Evolutionary conservation across 2,329 filamentous ascomycete species (phyloP), one percentile per base, ranked within the genome.

Genomic region (Verruconis gallopava): DNA sequence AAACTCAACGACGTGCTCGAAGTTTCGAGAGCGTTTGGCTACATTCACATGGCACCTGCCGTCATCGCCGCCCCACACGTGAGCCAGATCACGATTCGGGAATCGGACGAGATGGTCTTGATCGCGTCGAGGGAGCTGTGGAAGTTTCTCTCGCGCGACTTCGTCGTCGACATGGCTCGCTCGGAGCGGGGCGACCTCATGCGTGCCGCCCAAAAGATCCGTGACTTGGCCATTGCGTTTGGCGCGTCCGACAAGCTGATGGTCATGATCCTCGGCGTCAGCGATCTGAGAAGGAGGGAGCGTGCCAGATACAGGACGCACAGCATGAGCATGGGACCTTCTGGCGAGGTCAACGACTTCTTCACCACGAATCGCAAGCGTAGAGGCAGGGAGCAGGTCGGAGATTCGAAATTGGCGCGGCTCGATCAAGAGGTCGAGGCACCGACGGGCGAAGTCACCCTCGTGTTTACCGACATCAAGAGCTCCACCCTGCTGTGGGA

Each of bases 381-480:
- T 56, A 68, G 71, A 49, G 55, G 58, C 25, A 63, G 69, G 46
- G 74, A 77, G 50, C 63, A 62, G 34, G 70, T 74, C n/a, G 77
- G 83, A 43, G 86, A 96, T 58, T 93, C 86, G 18, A 85, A 81
- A 42, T 73, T 98, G 42, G 82, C 84, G 45, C 77, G 89, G 37
- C 77, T 96, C 21, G 85, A 91, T 49, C 79, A 82, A 41, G 89
- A 94, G 62, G 88, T 96, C 38, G 83, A 89, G 47, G 85, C 91
- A 11, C 91, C 91, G 0, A 85, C 79, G 1, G 89, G 89, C 37
- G 85, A 93, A 53, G 77, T 96, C 38, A 83, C 85, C 33, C 85
- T 98, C 55, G 86, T 93, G 38, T 98, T 98, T 59, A 98, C 91
- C 0, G 91, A 98, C 65, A 98, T 98, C 71, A 96, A 96, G 69